Evolutionary conservation across 208 protist species (phyloP).

Genomic region (Crithidia fasciculata): DNA sequence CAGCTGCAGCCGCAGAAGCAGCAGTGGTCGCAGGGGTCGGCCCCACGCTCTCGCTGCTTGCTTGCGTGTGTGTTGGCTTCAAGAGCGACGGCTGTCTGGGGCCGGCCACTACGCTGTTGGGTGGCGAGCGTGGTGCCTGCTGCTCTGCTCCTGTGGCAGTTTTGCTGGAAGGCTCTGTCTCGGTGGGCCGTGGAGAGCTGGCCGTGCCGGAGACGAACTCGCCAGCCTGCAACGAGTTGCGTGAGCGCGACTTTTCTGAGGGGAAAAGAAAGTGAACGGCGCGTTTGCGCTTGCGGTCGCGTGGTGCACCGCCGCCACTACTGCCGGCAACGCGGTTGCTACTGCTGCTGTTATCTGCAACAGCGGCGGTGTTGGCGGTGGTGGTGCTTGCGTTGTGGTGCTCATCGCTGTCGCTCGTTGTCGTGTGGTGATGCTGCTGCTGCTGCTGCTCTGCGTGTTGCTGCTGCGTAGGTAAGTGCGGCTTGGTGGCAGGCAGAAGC

Average conservation of each 20-base stretch:
- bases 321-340: not conserved
- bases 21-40: not conserved
- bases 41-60: not conserved
- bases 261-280: conserved; percentile 15
- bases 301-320: not conserved
- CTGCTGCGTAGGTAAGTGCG: not conserved
- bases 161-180: too few relatives aligned
- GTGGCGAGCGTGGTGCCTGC: not conserved
- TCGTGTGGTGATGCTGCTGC: too few relatives aligned
- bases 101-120: too few relatives aligned
- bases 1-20: not conserved
- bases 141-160: too few relatives aligned
- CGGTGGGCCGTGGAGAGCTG: too few relatives aligned
- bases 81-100: not conserved
- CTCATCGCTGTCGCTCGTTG: not conserved
- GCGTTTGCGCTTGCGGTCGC: conserved; percentile 1
- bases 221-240: not conserved
- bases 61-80: not conserved
- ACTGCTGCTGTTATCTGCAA: not conserved
- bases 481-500: not conserved
- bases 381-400: not conserved
- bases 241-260: not conserved
- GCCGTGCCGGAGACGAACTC: not conserved
- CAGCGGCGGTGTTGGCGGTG: not conserved
- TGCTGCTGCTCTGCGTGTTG: not conserved